phyloP scores from a whole-genome alignment of 371 early-diverging fungal genomes.

The Mortierella sp. region DNA sequence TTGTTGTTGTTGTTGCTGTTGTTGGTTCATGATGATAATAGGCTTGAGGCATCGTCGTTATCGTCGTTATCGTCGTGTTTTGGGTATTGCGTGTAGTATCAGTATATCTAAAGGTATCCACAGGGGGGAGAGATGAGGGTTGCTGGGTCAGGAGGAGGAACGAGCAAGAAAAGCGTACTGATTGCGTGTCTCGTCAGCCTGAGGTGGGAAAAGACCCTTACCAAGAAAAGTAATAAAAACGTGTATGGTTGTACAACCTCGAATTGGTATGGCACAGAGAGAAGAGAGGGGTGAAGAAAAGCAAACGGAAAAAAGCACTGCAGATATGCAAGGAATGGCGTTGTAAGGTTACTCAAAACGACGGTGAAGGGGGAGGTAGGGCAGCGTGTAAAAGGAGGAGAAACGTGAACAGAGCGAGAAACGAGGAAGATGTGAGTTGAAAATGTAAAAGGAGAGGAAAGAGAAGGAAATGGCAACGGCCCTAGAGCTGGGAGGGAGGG shows the following conservation, averaged over 20 bases:
- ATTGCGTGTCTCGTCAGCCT: not conserved
- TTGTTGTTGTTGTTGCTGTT: not conserved
- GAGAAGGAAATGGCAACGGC: not conserved
- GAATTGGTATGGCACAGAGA: not conserved
- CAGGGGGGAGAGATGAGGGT: not conserved
- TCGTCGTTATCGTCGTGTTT: not conserved
- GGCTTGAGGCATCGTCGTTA: not conserved
- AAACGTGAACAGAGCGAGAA: not conserved
- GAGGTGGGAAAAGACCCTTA: not conserved
- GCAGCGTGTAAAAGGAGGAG: not conserved
- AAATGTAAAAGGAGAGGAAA: not conserved
- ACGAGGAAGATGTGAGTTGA: not conserved
- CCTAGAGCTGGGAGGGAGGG: not conserved
- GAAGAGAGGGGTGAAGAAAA: not conserved
- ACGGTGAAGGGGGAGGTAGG: too few relatives aligned
- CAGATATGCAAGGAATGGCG: conserved; percentile 2
- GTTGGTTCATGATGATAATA: not conserved
- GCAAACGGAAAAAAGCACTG: not conserved
- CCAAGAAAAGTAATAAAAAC: not conserved
- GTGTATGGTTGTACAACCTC: not conserved
- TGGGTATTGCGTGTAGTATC: not conserved
- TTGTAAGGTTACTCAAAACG: not conserved
- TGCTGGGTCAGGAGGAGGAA: not conserved
- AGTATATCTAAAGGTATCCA: not conserved
- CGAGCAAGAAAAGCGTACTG: not conserved